These are phyloP conservation scores for Aplosporella prunicola DNA, from an alignment of 2,329 filamentous ascomycete species.

Conservation along the genomic window DNA sequence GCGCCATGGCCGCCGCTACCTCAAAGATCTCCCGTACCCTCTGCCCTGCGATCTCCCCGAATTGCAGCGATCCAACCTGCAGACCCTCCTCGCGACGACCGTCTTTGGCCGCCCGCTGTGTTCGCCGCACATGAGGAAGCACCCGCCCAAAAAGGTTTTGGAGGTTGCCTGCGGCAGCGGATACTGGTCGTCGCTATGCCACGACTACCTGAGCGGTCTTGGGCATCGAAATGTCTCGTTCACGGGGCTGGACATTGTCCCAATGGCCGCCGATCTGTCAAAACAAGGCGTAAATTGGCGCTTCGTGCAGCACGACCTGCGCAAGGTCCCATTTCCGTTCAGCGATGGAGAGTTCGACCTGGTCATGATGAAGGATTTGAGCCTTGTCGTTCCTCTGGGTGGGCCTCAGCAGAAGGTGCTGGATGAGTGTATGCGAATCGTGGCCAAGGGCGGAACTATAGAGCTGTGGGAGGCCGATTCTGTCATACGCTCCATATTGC, in stretches of 20 bases:
- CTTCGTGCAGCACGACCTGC: slow-evolving; percentile 81
- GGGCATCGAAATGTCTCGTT: slow-evolving; percentile 65
- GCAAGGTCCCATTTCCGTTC: slow-evolving; percentile 67
- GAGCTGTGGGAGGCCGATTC: slow-evolving; percentile 90
- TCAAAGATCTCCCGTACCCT: slow-evolving; percentile 74
- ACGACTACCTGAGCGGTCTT: slow-evolving; percentile 62
- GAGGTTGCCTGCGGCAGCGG: slow-evolving; percentile 82
- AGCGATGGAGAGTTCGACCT: slow-evolving; percentile 73
- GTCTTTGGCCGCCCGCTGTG: slow-evolving; percentile 75
- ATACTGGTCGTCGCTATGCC: slow-evolving; percentile 83
- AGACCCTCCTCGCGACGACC: slow-evolving; percentile 71
- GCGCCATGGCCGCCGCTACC: slow-evolving; percentile 73
- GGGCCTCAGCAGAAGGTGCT: slow-evolving; percentile 46
- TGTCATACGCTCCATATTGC: slow-evolving; percentile 70
- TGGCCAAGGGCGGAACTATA: slow-evolving; percentile 67
- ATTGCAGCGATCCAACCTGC: slow-evolving; percentile 76
- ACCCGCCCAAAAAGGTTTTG: slow-evolving; percentile 66
- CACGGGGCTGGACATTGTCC: slow-evolving; percentile 72
- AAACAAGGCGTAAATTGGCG: slow-evolving; percentile 75
- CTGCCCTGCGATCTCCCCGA: slow-evolving; percentile 80
- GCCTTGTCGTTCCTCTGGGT: slow-evolving; percentile 53
- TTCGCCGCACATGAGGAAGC: slow-evolving; percentile 55
- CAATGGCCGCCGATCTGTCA: slow-evolving; percentile 54
- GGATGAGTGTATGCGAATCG: slow-evolving; percentile 67
- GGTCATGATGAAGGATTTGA: slow-evolving; percentile 78